A percentile compares a stretch with the other conserved stretches of the same genome.
Conservation (phyloP, 306 rosid species). For the Myrica gale region DNA sequence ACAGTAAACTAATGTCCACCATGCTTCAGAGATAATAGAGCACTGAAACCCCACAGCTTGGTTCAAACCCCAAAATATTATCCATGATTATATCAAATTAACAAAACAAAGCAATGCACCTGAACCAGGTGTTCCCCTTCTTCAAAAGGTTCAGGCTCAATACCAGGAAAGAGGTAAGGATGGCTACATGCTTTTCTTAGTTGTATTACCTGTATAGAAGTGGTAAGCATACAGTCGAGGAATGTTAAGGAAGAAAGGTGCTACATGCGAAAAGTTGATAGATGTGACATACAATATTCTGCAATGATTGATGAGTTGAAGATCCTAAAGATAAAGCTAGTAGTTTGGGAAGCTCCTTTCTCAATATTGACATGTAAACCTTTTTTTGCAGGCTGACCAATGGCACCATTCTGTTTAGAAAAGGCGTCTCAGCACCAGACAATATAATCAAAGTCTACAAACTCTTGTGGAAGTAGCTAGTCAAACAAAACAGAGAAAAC, state of each 20-base stretch:
- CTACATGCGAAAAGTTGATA: slow-evolving; percentile 17
- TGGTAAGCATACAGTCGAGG: slow-evolving; percentile 16
- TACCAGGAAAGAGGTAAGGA: slow-evolving; percentile 93
- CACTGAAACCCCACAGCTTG: neutral
- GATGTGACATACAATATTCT: slow-evolving; percentile 64
- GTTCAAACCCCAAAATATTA: neutral
- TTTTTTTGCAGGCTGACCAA: slow-evolving; percentile 73
- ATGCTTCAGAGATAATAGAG: neutral
- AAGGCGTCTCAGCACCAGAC: slow-evolving; percentile 27
- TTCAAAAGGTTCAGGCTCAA: slow-evolving; percentile 96
- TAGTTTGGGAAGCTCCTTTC: slow-evolving; percentile 80
- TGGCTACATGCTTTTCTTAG: slow-evolving; percentile 92
- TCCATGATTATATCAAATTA: neutral
- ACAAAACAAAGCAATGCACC: slow-evolving; percentile 38
- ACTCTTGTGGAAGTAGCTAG: neutral
- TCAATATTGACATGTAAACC: slow-evolving; percentile 81
- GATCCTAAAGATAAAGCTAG: slow-evolving; percentile 70
- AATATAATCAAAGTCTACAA: neutral
- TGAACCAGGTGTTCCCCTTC: slow-evolving; percentile 96
- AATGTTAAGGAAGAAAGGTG: neutral
- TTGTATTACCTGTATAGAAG: slow-evolving; percentile 64
- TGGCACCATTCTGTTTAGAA: slow-evolving; percentile 64
- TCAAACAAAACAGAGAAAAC: slow-evolving; percentile 26
- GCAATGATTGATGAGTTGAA: slow-evolving; percentile 76
- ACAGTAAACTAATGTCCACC: slow-evolving; percentile 1